phyloP scores from a whole-genome alignment of 2,329 filamentous ascomycete species.

The Alternaria angustiovoidea region DNA sequence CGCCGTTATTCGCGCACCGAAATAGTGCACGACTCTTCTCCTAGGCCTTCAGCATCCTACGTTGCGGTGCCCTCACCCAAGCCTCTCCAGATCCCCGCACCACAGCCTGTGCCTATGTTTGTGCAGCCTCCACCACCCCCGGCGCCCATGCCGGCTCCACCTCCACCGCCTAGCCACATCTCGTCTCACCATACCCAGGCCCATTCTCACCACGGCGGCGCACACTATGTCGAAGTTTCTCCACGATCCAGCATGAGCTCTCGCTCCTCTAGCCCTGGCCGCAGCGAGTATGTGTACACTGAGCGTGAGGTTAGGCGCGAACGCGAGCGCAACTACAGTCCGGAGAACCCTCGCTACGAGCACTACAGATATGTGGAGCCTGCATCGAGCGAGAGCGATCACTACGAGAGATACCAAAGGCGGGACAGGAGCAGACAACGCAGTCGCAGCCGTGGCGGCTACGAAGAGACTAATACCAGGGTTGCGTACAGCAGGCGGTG shows the following conservation, averaged over 20 bases:
- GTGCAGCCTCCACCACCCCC: slow-evolving; percentile 47
- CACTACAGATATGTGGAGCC: slow-evolving; percentile 58
- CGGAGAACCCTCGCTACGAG: slow-evolving; percentile 52
- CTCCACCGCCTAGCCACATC: slow-evolving; percentile 35
- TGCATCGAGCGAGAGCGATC: slow-evolving; percentile 41
- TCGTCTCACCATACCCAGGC: slow-evolving; percentile 21
- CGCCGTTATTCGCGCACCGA: slow-evolving; percentile 44
- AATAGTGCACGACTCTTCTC: slow-evolving; percentile 40
- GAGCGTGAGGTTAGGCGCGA: slow-evolving; percentile 56
- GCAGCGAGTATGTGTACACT: slow-evolving; percentile 53
- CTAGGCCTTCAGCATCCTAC: slow-evolving; percentile 42
- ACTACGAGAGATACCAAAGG: slow-evolving; percentile 36
- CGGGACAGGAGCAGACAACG: slow-evolving; percentile 36
- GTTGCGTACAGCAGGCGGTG: slow-evolving; percentile 38
- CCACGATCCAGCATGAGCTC: slow-evolving; percentile 46
- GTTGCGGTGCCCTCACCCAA: slow-evolving; percentile 43
- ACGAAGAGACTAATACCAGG: slow-evolving; percentile 45
- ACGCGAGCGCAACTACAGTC: slow-evolving; percentile 49
- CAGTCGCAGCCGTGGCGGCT: slow-evolving; percentile 43
- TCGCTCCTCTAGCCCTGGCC: slow-evolving; percentile 40
- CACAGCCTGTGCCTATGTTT: slow-evolving; percentile 53
- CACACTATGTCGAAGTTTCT: slow-evolving; percentile 58
- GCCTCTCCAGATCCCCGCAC: slow-evolving; percentile 48
- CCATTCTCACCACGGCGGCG: slow-evolving; percentile 24
- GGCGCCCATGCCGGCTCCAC: slow-evolving; percentile 38